phyloP scores from a whole-genome alignment of 768 basidiomycete genomes.

The Podaxis mareebaensis region DNA sequence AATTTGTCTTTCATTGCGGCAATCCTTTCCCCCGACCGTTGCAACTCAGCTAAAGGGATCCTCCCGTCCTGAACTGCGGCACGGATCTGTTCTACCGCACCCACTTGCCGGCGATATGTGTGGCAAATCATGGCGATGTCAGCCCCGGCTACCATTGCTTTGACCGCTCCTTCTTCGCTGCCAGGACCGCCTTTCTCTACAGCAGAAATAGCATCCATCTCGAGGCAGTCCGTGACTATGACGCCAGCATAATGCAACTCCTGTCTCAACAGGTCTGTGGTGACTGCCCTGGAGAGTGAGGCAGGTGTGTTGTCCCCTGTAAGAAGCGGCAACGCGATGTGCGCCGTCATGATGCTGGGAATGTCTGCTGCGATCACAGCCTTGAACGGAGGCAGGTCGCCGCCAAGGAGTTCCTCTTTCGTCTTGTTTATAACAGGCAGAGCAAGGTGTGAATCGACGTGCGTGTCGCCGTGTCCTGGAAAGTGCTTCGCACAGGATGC shows the following conservation, averaged over 20 bases:
- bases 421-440: conserved; percentile 62
- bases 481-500: conserved; percentile 72
- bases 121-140: conserved; percentile 81
- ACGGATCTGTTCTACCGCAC: conserved; percentile 53
- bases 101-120: conserved; percentile 50
- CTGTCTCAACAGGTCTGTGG: conserved; percentile 50
- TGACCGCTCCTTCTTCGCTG: conserved; percentile 53
- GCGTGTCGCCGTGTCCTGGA: conserved; percentile 74
- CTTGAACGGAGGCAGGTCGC: conserved; percentile 63
- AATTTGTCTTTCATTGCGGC: conserved; percentile 50
- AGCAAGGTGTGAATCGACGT: conserved; percentile 68
- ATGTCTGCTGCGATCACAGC: conserved; percentile 40
- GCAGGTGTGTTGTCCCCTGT: conserved; percentile 56
- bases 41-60: conserved; percentile 39
- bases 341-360: conserved; percentile 70
- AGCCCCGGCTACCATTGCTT: conserved; percentile 60
- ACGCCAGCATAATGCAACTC: conserved; percentile 57
- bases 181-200: conserved; percentile 45
- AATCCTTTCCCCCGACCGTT: conserved; percentile 47
- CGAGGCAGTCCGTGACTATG: conserved; percentile 72
- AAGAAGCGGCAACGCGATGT: conserved; percentile 66
- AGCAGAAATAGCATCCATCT: conserved; percentile 71
- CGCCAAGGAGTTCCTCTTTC: conserved; percentile 37
- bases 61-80: conserved; percentile 46
- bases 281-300: conserved; percentile 57